Evolutionary conservation across 768 basidiomycete genomes (phyloP).

Genomic region (Mycena capillaripes): DNA sequence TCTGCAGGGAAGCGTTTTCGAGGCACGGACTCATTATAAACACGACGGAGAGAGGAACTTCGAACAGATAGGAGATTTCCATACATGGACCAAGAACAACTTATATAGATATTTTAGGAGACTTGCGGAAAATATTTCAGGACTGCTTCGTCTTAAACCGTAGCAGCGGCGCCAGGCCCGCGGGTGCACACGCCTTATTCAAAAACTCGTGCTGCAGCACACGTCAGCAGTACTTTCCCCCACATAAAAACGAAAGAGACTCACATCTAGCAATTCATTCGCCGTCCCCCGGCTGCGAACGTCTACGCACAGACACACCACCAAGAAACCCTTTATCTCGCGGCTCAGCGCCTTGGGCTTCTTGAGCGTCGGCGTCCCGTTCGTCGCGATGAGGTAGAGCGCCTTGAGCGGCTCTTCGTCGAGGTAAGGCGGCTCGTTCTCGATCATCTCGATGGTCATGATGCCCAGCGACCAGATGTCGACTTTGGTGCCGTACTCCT

Average conservation of each 20-base stretch:
- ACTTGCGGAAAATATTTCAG: too few relatives aligned
- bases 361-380: conserved; percentile 98
- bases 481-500: conserved; percentile 96
- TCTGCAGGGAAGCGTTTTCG: too few relatives aligned
- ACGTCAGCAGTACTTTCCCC: conserved; percentile 27
- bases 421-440: conserved; percentile 96
- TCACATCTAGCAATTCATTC: conserved; percentile 84
- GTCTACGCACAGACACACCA: conserved; percentile 98
- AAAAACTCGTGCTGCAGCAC: conserved; percentile 90
- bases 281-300: conserved; percentile 94
- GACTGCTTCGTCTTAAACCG: too few relatives aligned
- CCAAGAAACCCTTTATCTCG: conserved; percentile 96
- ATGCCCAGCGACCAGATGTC: conserved; percentile 98
- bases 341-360: conserved; percentile 92
- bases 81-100: too few relatives aligned
- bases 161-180: conserved; percentile 90
- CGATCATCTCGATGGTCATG: conserved; percentile 99
- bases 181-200: conserved; percentile 86
- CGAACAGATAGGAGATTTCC: too few relatives aligned
- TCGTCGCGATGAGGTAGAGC: conserved; percentile 95
- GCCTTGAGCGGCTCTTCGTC: conserved; percentile 97
- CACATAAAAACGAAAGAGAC: conserved; percentile 41
- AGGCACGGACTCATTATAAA: too few relatives aligned
- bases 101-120: too few relatives aligned
- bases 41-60: too few relatives aligned